Conservation (phyloP, 2,329 filamentous ascomycete genomes). For the Colletotrichum lini region DNA sequence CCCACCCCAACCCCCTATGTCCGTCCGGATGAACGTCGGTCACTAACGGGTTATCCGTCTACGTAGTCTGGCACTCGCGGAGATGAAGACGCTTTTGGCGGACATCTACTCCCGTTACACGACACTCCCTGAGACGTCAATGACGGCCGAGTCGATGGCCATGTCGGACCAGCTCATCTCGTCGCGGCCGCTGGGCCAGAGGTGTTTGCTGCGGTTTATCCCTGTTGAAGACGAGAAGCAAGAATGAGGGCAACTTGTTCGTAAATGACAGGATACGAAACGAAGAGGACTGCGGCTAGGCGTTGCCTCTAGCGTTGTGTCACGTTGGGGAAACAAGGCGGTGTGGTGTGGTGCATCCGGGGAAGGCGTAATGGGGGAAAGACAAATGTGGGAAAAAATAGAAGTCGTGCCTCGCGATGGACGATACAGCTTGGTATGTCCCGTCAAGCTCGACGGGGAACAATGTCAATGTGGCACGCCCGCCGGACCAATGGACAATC, state of each 20-base stretch:
- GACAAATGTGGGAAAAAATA: no score
- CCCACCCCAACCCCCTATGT: neutral
- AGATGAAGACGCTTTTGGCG: slow-evolving; percentile 77
- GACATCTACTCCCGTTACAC: slow-evolving; percentile 72
- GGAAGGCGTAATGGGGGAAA: neutral
- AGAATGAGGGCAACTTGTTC: slow-evolving; percentile 11
- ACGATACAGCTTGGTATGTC: slow-evolving; percentile 6
- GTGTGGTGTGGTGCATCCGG: neutral
- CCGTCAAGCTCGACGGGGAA: neutral
- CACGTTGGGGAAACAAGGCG: neutral
- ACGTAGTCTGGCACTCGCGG: slow-evolving; percentile 68
- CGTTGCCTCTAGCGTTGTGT: neutral
- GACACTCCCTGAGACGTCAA: slow-evolving; percentile 68
- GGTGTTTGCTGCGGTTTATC: slow-evolving; percentile 68
- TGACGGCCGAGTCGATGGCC: slow-evolving; percentile 71
- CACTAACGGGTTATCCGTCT: slow-evolving; percentile 48
- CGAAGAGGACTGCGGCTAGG: neutral
- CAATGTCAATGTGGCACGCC: neutral
- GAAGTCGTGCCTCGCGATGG: neutral
- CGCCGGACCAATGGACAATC: neutral
- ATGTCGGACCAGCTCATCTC: slow-evolving; percentile 79
- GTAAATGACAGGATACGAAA: neutral
- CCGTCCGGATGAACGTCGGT: neutral
- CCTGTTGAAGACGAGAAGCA: slow-evolving; percentile 46
- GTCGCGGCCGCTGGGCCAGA: slow-evolving; percentile 72